Base-by-base conservation (phyloP, 2,329 filamentous ascomycete species). In the Paecilomyces sp. region DNA sequence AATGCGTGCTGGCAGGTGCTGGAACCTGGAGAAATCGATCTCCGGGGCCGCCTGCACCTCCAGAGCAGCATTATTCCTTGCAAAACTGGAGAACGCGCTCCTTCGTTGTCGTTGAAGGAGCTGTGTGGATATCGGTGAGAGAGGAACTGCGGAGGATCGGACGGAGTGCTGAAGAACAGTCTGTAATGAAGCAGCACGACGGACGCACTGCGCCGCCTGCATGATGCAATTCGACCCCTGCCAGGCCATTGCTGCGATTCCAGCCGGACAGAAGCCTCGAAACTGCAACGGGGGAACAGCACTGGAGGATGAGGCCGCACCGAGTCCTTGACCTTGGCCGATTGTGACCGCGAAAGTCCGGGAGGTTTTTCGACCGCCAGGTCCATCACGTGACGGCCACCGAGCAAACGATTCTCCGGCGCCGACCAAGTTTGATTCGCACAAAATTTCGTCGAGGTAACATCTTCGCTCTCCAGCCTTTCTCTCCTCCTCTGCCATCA, bases 1-100 rank as follows among this genome's bases (percentile, higher is more conserved):
- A 24, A 95, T 80, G 65, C 94, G 90, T 57, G 90, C 87, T 64
- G 85, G 82, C 28, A 68, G 64, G 30, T 76, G 64, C 52, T 24
- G 61, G 61, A 68, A 67, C 34, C 65, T 59, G 18, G 60, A 56
- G 59, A 74, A 70, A 61, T 78, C 64, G 58, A 76, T 72, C 58
- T 72, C 67, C 15, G 72, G 68, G 30, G 72, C 71, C 33, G 74
- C 70, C 36, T 63, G 56, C 36, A 63, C 57, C 15, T 58, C 30
- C 58, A 73, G 68, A 12, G 70, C 71, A 56, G 68, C 71, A 65
- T 72, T 71, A 41, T 63, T 60, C 60, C 70, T 68, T 47, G 61
- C 9, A n/a, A 61, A 59, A 7, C 60, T 66, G 8, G 65, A 69
- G 41, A 66, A 61, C 6, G 59, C 58, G 56, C 57, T 60, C 47